Evolutionary conservation across 2,329 filamentous ascomycete species (phyloP), one percentile per base, ranked within the genome.

Genomic region (Aspergillus sp.): DNA sequence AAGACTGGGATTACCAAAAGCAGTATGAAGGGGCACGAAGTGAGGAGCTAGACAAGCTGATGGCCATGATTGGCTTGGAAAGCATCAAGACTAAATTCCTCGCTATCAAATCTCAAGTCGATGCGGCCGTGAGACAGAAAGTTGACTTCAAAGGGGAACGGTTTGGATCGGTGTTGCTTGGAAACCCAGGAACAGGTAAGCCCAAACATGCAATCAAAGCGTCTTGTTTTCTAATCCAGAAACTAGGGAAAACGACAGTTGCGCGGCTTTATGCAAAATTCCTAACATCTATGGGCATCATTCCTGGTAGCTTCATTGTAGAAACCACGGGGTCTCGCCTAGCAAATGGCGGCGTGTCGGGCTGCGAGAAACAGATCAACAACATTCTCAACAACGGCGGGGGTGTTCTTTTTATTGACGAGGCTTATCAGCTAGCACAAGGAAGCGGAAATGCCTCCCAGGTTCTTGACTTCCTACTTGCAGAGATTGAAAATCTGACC

Each of bases 331-430:
- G 89, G 0, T 84, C 89, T 0, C 78, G 80, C 15, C 79, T 93
- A 0, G 85, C 88, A 0, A 84, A 84, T 47, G 78, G 81, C 0
- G 89, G 88, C 0, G 82, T 90, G 0, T 55, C 74, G 0, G 84
- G 80, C 0, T 84, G 81, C 61, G 80, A 89, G 65, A 79, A 80
- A 12, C 71, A 86, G 0, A 73, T 90, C 6, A 78, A 87, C 2
- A 64, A 77, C 0, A 78, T 93, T 0, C 69, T 85, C 4, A 77
- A 85, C 27, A 62, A 72, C 0, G 86, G 84, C 0, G 90, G 89
- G 0, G 90, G 90, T 0, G 86, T 86, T 0, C 66, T 91, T 1
- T 93, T 93, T 66, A 87, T 93, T 21, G 90, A 93, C 59, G 90
- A 93, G 69, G 89, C 90, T 0, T 92, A 93, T 65, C 89, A 93